Conservation (phyloP, 371 early-diverging fungal species). For the Rhizopus delemar region DNA sequence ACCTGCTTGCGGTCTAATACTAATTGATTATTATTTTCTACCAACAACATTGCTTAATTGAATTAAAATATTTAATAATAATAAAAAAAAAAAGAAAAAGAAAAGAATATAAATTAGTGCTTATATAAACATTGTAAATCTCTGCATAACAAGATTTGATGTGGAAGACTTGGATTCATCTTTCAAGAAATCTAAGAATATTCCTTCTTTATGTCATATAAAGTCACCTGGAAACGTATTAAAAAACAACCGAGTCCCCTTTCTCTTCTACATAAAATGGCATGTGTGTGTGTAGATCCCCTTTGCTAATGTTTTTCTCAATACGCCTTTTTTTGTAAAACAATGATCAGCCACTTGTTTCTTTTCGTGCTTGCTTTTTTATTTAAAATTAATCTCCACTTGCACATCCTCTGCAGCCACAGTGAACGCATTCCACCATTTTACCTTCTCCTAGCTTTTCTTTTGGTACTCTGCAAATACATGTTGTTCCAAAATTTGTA, state of each 20-base stretch:
- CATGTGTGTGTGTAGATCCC: no score
- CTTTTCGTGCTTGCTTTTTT: neutral
- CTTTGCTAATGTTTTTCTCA: no score
- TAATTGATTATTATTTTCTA: slow-evolving; percentile 1
- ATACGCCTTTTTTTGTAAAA: slow-evolving; percentile 1
- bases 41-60: neutral
- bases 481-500: slow-evolving; percentile 96
- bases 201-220: no score
- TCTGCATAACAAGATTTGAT: no score
- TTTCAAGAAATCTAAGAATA: no score
- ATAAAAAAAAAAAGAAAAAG: neutral
- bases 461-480: slow-evolving; percentile 97
- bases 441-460: slow-evolving; percentile 86
- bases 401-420: slow-evolving; percentile 86
- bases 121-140: no score
- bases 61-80: neutral
- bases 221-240: no score
- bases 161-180: no score
- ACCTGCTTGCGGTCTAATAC: slow-evolving; percentile 34
- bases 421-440: slow-evolving; percentile 91
- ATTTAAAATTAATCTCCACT: slow-evolving; percentile 50
- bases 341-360: neutral
- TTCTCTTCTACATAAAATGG: no score
- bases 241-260: no score
- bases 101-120: neutral